A percentile compares a stretch with the other conserved stretches of the same genome.
phyloP scores from a whole-genome alignment of 495 filamentous ascomycete genomes.

The Penicillium lagena region DNA sequence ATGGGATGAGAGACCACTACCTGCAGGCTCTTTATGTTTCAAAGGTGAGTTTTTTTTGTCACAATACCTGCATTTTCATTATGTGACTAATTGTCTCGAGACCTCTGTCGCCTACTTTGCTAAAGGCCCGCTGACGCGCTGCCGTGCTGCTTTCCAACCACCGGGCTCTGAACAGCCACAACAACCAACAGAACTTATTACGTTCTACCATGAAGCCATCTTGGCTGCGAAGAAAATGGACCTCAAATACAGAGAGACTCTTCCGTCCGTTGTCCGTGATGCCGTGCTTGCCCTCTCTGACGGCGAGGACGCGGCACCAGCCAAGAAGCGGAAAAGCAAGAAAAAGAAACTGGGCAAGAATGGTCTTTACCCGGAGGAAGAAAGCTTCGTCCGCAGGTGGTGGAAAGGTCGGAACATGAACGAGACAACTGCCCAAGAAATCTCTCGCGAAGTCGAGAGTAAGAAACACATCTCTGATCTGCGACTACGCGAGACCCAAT shows the following conservation, averaged over 20 bases:
- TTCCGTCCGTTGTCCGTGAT: constrained; percentile 61
- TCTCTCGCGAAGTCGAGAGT: constrained; percentile 45
- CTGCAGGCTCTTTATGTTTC: constrained; percentile 85
- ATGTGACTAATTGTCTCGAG: constrained; percentile 28
- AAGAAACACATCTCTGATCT: constrained; percentile 58
- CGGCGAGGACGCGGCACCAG: constrained; percentile 35
- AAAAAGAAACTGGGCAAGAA: constrained; percentile 71
- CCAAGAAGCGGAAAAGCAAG: constrained; percentile 55
- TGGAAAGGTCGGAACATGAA: constrained; percentile 53
- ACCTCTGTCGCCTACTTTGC: constrained; percentile 94
- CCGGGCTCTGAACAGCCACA: constrained; percentile 35
- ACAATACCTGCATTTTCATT: neutral
- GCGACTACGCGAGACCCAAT: constrained; percentile 70
- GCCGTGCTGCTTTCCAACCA: constrained; percentile 66
- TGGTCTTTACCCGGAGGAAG: constrained; percentile 71
- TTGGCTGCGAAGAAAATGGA: constrained; percentile 72
- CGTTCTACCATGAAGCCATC: constrained; percentile 65
- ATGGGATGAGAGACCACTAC: constrained; percentile 70
- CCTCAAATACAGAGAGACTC: constrained; percentile 75
- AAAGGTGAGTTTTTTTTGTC: constrained; percentile 46
- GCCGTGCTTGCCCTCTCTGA: constrained; percentile 59
- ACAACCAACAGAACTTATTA: constrained; percentile 44
- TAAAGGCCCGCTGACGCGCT: constrained; percentile 89
- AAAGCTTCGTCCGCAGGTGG: constrained; percentile 70
- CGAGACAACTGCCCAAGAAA: constrained; percentile 29